These are phyloP conservation scores for Epichloe gansuensis DNA, from an alignment of 2,329 filamentous ascomycete genomes.

Conservation along the genomic window DNA sequence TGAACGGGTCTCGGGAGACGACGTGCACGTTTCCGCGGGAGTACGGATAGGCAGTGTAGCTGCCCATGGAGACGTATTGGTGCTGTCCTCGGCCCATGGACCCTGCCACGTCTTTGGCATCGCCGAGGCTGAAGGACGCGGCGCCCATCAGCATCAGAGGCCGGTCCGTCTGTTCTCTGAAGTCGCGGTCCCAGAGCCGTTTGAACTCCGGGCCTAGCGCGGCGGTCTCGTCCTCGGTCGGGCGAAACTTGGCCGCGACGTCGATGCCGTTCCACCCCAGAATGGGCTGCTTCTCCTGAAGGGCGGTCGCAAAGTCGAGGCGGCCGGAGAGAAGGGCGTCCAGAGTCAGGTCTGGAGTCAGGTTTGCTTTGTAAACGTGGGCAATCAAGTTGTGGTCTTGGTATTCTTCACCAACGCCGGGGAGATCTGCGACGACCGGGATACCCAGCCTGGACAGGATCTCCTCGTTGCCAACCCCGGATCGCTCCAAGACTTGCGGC, in stretches of 20 bases:
- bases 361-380: constrained; percentile 32
- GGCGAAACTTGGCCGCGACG: constrained; percentile 41
- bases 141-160: constrained; percentile 32
- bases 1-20: constrained; percentile 25
- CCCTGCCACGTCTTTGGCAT: not conserved
- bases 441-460: constrained; percentile 35
- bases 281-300: constrained; percentile 32
- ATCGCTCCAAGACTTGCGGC: constrained; percentile 46
- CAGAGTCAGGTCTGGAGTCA: constrained; percentile 24
- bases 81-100: constrained; percentile 3
- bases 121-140: constrained; percentile 16
- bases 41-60: constrained; percentile 46
- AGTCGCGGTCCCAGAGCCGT: constrained; percentile 42
- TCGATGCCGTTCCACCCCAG: constrained; percentile 48
- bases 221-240: constrained; percentile 37
- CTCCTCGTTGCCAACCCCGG: constrained; percentile 42
- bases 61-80: constrained; percentile 38
- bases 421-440: constrained; percentile 30
- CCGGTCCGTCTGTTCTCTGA: constrained; percentile 27
- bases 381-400: constrained; percentile 43
- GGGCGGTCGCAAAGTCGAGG: constrained; percentile 21
- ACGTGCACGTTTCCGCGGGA: constrained; percentile 51
- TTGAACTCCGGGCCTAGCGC: constrained; percentile 40
- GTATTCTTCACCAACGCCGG: constrained; percentile 40
- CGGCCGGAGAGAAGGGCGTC: constrained; percentile 39